Evolutionary conservation across 1,284 basidiomycete genomes (phyloP), one percentile per base, ranked within the genome.

Genomic region (Kalmanozyma brasiliensis): DNA sequence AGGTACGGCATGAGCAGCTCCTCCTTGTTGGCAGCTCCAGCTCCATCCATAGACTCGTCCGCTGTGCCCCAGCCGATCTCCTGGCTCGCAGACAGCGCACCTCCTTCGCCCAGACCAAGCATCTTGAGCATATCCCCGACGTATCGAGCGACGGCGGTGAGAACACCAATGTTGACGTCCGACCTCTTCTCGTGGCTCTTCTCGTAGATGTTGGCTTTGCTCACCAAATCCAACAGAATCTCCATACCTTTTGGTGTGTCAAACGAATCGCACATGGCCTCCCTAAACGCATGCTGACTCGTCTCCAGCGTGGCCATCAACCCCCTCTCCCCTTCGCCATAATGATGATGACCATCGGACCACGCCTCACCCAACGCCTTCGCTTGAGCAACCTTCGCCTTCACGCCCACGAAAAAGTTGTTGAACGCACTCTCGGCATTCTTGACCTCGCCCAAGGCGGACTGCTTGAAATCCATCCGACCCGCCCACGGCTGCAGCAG

Each of bases 221-320:
- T 91, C 23, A 98, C 89, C 26, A 98, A 85, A 63, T 94, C 90
- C 13, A 92, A 86, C 13, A 98, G 84, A 51, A 89, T 84, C 70
- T 88, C 87, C 40, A 98, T 84, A 0, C 93, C 95, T 14, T 85
- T 86, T 1, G 94, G 92, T 0, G 95, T 98, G 83, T 98, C 95
- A 86, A 98, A 97, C 1, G 94, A 97, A 83, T 99, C 95, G 84
- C 92, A 96, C 53, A 99, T 88, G 0, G 94, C 92, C n/a, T 84
- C 85, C 49, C 93, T 89, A 87, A 98, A 96, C 2, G 87, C 85
- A 37, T 86, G 77, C 83, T 95, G 94, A 33, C 89, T 88, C 46
- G 88, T 85, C 71, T 91, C 86, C 37, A 96, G 86, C 70, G 91
- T 93, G 33, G 69, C 51, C 45, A 56, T 55, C 38, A 73, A 51